phyloP scores from a whole-genome alignment of 202 grass and related monocot genomes.

The Schoenoplectus triqueter region DNA sequence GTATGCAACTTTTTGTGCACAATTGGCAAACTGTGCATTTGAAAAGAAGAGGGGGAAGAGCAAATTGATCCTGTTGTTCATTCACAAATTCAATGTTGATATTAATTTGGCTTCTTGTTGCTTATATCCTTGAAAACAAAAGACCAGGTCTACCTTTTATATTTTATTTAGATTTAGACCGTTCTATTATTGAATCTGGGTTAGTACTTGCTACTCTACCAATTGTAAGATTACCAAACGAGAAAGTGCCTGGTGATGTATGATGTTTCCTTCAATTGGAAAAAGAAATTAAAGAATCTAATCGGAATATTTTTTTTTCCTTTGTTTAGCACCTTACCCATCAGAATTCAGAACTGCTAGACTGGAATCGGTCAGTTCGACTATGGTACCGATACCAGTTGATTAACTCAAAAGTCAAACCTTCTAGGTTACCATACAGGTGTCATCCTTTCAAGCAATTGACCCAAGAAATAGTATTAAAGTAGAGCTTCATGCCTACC shows the following conservation, averaged over 20 bases:
- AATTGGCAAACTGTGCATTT: neutral
- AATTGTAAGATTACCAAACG: neutral
- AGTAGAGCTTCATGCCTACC: too few relatives aligned
- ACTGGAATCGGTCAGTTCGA: neutral
- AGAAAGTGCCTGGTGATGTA: neutral
- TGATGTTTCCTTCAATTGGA: constrained; percentile 10
- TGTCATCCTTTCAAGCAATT: too few relatives aligned
- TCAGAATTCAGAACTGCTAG: neutral
- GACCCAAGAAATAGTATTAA: too few relatives aligned
- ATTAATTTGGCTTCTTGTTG: neutral
- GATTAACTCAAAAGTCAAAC: neutral
- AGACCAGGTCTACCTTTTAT: neutral
- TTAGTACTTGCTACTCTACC: neutral
- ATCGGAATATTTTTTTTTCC: neutral
- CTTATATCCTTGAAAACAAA: neutral
- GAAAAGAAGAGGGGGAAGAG: neutral
- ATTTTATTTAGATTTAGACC: neutral
- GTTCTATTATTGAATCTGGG: neutral
- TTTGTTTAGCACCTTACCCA: neutral
- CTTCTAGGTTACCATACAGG: too few relatives aligned
- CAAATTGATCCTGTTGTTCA: neutral
- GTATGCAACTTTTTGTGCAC: constrained; percentile 9
- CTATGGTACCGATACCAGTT: neutral
- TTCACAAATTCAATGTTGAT: neutral
- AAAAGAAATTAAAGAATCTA: neutral